Conservation (phyloP, 1,284 basidiomycete species). For the Cryptococcus amylolentus region DNA sequence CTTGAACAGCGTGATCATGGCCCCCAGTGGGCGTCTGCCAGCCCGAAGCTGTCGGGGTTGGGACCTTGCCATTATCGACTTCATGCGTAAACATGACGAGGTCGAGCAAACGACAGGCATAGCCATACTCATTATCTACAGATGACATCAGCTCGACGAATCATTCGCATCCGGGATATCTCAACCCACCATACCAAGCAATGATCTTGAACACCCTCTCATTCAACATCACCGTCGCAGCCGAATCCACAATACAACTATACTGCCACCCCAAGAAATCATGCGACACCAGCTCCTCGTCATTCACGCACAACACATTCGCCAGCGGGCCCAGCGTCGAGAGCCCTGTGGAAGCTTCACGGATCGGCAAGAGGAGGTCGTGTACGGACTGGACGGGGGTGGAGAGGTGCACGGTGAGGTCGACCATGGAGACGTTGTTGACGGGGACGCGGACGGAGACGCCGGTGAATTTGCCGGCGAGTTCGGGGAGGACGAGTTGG, state of each 20-base stretch:
- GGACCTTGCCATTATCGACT: background rate
- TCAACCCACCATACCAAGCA: constrained; percentile 43
- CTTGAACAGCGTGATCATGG: background rate
- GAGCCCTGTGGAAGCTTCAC: constrained; percentile 30
- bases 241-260: constrained; percentile 45
- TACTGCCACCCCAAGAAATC: constrained; percentile 46
- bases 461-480: constrained; percentile 50
- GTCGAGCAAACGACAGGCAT: background rate
- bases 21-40: background rate
- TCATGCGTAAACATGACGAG: background rate
- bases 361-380: constrained; percentile 45
- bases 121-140: background rate
- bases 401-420: constrained; percentile 48
- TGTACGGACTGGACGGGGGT: constrained; percentile 41
- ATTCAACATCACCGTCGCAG: constrained; percentile 45
- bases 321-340: constrained; percentile 14
- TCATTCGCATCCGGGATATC: background rate
- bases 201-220: constrained; percentile 46
- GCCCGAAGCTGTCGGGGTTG: background rate
- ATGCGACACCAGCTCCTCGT: constrained; percentile 50
- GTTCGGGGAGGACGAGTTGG: constrained; percentile 49
- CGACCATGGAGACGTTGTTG: constrained; percentile 51
- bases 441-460: constrained; percentile 51
- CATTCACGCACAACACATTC: constrained; percentile 42
- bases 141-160: background rate